phyloP scores from a whole-genome alignment of 345 rosid species.

The Citrus inodora region DNA sequence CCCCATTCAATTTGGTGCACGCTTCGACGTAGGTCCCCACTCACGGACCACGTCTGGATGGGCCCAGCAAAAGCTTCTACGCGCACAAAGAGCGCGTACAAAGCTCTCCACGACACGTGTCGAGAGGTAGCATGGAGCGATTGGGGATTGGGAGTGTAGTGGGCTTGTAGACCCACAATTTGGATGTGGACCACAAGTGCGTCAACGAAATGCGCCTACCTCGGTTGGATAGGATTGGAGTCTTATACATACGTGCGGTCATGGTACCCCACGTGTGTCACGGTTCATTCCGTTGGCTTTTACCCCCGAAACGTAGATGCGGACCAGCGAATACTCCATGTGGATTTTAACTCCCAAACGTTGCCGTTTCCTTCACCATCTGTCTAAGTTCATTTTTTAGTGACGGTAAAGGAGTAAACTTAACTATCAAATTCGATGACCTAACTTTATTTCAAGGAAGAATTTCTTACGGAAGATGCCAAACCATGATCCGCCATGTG shows the following conservation, averaged over 20 bases:
- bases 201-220: neutral
- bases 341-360: neutral
- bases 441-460: neutral
- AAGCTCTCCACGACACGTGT: neutral
- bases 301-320: too few species aligned
- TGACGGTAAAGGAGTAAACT: too few species aligned
- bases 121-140: neutral
- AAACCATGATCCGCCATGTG: neutral
- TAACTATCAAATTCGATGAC: neutral
- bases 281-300: too few species aligned
- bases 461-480: too few species aligned
- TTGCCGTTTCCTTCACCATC: neutral
- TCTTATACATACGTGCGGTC: neutral
- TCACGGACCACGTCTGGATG: neutral
- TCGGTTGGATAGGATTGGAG: neutral
- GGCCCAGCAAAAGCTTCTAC: neutral
- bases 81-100: neutral
- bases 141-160: neutral
- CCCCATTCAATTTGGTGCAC: neutral
- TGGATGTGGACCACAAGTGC: slow-evolving; percentile 6
- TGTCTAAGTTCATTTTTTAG: too few species aligned
- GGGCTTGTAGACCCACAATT: neutral
- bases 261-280: neutral
- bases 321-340: neutral
- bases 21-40: neutral